Conservation (phyloP, 768 basidiomycete genomes). For the Auriscalpium orientale region DNA sequence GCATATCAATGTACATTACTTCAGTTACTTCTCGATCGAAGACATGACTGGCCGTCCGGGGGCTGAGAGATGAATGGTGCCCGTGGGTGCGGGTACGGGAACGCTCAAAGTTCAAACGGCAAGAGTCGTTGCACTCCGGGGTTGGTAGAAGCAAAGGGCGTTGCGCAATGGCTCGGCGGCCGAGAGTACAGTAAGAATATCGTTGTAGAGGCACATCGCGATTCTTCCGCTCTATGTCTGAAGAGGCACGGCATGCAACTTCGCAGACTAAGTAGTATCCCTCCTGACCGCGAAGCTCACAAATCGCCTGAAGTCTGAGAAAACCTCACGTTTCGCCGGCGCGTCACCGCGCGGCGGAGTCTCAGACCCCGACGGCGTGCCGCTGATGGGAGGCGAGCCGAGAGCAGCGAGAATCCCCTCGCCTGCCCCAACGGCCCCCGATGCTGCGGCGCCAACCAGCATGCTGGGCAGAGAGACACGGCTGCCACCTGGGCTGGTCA, state of each 20-base stretch:
- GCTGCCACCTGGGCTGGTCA: slow-evolving; percentile 61
- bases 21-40: too few species aligned
- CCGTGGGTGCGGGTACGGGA: too few species aligned
- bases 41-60: too few species aligned
- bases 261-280: slow-evolving; percentile 36
- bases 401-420: slow-evolving; percentile 58
- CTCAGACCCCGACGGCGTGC: slow-evolving; percentile 57
- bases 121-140: too few species aligned
- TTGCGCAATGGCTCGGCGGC: not conserved
- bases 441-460: slow-evolving; percentile 14
- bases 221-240: too few species aligned
- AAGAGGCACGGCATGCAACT: not conserved
- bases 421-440: slow-evolving; percentile 20
- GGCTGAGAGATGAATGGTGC: too few species aligned
- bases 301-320: slow-evolving; percentile 82
- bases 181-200: too few species aligned
- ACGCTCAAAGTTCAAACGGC: too few species aligned
- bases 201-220: too few species aligned
- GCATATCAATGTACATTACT: too few species aligned
- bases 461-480: slow-evolving; percentile 43
- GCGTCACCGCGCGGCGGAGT: slow-evolving; percentile 35
- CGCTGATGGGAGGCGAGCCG: slow-evolving; percentile 54
- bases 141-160: too few species aligned
- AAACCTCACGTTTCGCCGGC: slow-evolving; percentile 61
- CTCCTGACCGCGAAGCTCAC: slow-evolving; percentile 84